Conservation (phyloP, 2,329 filamentous ascomycete genomes). For the Trichoderma brevicompactum region DNA sequence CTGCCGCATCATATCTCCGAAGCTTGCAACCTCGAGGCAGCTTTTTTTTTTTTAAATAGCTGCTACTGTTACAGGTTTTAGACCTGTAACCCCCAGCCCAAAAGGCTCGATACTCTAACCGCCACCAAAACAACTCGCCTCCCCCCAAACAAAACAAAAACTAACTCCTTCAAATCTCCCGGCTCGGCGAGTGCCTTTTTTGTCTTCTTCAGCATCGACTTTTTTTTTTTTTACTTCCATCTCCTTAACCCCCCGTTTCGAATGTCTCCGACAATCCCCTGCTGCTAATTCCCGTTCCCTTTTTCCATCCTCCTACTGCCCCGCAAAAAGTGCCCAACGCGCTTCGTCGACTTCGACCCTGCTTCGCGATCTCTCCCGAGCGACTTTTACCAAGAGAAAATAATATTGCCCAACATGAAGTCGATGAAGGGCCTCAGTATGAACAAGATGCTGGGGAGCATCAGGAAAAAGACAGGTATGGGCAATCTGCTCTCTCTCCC, state of each 20-base stretch:
- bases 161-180: not conserved
- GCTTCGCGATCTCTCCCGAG: conserved; percentile 3
- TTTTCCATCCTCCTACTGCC: not conserved
- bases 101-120: not conserved
- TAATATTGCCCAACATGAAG: conserved; percentile 41
- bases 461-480: conserved; percentile 53
- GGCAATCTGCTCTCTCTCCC: not conserved
- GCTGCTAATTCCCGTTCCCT: not conserved
- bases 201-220: too few relatives aligned
- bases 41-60: too few relatives aligned
- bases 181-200: not conserved
- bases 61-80: not conserved
- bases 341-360: conserved; percentile 13
- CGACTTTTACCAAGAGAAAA: not conserved
- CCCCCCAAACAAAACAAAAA: conserved; percentile 1
- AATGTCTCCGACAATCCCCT: conserved; percentile 5
- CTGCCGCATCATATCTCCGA: too few relatives aligned
- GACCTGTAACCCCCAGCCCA: conserved; percentile 15
- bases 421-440: conserved; percentile 59
- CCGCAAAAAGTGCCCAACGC: conserved; percentile 25
- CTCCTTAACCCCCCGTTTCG: not conserved
- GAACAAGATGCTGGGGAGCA: conserved; percentile 60
- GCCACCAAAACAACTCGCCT: not conserved
- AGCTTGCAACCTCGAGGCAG: too few relatives aligned
- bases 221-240: not conserved